Conservation (phyloP, 2,329 filamentous ascomycete genomes). For the Colletotrichum eremochloae region DNA sequence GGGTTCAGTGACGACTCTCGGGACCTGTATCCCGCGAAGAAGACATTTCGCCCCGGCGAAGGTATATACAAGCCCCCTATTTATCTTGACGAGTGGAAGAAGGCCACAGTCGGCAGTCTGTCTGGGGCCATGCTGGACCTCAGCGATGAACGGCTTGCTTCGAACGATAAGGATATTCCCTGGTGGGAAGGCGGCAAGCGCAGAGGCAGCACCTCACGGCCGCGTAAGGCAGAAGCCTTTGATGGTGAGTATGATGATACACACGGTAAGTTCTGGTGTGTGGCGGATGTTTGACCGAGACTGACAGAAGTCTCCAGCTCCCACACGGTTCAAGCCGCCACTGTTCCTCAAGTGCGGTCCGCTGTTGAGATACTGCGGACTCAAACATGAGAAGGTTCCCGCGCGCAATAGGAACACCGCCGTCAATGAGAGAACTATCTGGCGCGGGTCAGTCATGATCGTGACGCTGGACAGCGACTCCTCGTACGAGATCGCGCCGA, state of each 20-base stretch:
- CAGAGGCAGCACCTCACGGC: constrained; percentile 62
- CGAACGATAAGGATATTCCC: constrained; percentile 66
- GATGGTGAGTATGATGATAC: constrained; percentile 77
- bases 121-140: constrained; percentile 72
- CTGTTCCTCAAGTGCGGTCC: constrained; percentile 92
- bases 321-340: constrained; percentile 83
- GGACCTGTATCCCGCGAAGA: constrained; percentile 19
- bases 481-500: constrained; percentile 83
- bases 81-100: constrained; percentile 81
- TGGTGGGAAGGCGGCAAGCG: constrained; percentile 81
- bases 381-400: constrained; percentile 72
- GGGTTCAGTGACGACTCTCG: constrained; percentile 45
- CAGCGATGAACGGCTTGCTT: constrained; percentile 52
- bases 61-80: constrained; percentile 70
- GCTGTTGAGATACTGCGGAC: constrained; percentile 88
- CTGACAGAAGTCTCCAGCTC: constrained; percentile 53
- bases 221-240: constrained; percentile 72
- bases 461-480: constrained; percentile 89
- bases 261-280: constrained; percentile 60
- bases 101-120: constrained; percentile 73
- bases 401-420: constrained; percentile 53
- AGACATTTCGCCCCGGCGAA: constrained; percentile 60
- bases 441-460: constrained; percentile 96
- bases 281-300: background rate
- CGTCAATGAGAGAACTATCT: constrained; percentile 77